Percentiles rank a stretch among this genome's conserved stretches.
Evolutionary conservation across 305 asterid genomes (phyloP).

Genomic region (Fraxinus ornus): DNA sequence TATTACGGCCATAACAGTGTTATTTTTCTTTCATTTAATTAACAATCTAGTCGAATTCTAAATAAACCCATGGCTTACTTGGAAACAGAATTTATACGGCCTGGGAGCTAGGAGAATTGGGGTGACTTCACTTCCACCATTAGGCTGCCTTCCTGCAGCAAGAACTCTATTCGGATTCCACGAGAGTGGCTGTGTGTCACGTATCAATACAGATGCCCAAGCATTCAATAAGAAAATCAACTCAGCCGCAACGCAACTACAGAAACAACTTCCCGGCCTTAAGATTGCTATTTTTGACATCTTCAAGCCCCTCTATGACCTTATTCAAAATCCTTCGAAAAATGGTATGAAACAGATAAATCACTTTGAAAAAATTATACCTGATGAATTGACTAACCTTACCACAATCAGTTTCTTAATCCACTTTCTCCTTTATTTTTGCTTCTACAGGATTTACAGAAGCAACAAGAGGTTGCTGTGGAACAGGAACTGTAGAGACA

Average conservation of each 20-base stretch:
- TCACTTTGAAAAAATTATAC: neutral
- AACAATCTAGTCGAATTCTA: neutral
- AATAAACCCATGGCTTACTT: neutral
- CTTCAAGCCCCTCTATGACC: conserved; percentile 65
- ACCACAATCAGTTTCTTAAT: neutral
- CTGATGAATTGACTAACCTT: neutral
- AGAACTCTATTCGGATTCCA: conserved; percentile 65
- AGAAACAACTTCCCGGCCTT: conserved; percentile 58
- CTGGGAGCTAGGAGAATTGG: conserved; percentile 85
- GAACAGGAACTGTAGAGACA: conserved; percentile 75
- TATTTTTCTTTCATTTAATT: neutral
- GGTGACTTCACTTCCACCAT: conserved; percentile 77
- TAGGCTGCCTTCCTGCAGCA: conserved; percentile 76
- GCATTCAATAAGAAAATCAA: conserved; percentile 66
- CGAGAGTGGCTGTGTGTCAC: conserved; percentile 65
- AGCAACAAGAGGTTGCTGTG: conserved; percentile 73
- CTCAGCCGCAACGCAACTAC: conserved; percentile 52
- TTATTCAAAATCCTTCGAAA: conserved; percentile 51
- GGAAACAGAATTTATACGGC: conserved; percentile 59
- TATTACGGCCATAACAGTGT: neutral
- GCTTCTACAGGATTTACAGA: conserved; percentile 57
- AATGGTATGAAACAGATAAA: conserved; percentile 33
- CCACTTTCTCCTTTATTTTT: neutral
- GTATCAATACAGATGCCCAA: conserved; percentile 71
- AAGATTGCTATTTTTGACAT: conserved; percentile 74